phyloP scores from a whole-genome alignment of 176 grass and related monocot genomes.

The Oryza glumipatula region DNA sequence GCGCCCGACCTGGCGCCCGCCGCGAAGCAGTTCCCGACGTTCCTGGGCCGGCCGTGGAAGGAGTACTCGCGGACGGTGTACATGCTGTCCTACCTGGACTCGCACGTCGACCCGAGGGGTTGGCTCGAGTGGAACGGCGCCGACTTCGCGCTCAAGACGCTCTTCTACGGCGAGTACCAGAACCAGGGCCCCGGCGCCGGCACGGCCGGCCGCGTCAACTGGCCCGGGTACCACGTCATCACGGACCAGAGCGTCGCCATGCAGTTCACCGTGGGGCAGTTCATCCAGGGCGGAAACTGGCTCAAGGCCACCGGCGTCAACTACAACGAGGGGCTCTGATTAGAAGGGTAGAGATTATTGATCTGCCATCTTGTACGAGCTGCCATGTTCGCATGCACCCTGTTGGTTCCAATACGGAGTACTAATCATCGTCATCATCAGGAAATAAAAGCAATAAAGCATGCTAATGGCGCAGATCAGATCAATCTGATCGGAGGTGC shows the following conservation, averaged over 20 bases:
- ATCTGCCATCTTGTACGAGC: not conserved
- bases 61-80: conserved; percentile 64
- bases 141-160: conserved; percentile 54
- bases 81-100: conserved; percentile 51
- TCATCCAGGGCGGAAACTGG: conserved; percentile 69
- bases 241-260: conserved; percentile 45
- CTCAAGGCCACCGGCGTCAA: conserved; percentile 46
- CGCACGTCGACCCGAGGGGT: conserved; percentile 46
- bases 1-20: conserved; percentile 49
- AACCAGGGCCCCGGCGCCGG: conserved; percentile 55
- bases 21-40: conserved; percentile 32
- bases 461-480: not conserved
- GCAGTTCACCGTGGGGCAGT: conserved; percentile 57
- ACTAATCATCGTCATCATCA: not conserved
- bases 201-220: conserved; percentile 43
- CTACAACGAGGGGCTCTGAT: conserved; percentile 60
- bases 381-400: not conserved
- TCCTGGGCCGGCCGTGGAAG: conserved; percentile 71
- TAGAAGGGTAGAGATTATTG: not conserved
- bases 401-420: not conserved
- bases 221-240: conserved; percentile 67
- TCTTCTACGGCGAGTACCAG: conserved; percentile 64
- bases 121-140: conserved; percentile 64
- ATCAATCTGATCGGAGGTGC: not conserved
- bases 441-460: not conserved